Percentiles rank a stretch among this genome's conserved stretches.
phyloP scores from a whole-genome alignment of 148 eudicot genomes.

The Euryodendron excelsum region DNA sequence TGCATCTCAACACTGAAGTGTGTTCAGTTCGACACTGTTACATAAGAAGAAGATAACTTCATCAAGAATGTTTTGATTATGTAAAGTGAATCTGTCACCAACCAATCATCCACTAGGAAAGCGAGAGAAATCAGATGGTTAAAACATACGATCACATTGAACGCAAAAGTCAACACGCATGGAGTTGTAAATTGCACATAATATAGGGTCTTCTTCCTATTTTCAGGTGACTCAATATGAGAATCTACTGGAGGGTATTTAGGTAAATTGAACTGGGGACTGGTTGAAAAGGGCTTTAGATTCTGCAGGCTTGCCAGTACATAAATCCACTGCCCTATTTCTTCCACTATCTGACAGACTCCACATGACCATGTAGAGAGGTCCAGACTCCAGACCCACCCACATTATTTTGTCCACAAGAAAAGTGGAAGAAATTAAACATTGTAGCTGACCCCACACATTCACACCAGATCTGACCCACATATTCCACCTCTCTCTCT shows the following conservation, averaged over 20 bases:
- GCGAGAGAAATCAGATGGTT: neutral
- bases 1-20: too few relatives aligned
- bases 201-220: neutral
- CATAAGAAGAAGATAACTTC: neutral
- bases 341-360: conserved; percentile 55
- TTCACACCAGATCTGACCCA: conserved; percentile 19
- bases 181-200: too few relatives aligned
- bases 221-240: neutral
- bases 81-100: neutral
- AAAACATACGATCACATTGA: neutral
- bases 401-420: conserved; percentile 55
- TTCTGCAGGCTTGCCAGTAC: conserved; percentile 32
- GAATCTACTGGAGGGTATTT: conserved; percentile 11
- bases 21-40: too few relatives aligned
- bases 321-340: conserved; percentile 28
- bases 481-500: neutral
- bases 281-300: conserved; percentile 24
- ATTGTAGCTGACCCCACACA: conserved; percentile 24
- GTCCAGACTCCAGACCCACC: conserved; percentile 54
- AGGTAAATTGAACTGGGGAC: conserved; percentile 10
- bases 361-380: conserved; percentile 58
- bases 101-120: neutral
- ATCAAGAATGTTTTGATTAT: neutral
- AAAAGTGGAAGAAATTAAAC: conserved; percentile 32
- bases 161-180: neutral